Evolutionary conservation across 2,329 filamentous ascomycete genomes (phyloP), one percentile per base, ranked within the genome.

Genomic region (Lecanicillium sp.): DNA sequence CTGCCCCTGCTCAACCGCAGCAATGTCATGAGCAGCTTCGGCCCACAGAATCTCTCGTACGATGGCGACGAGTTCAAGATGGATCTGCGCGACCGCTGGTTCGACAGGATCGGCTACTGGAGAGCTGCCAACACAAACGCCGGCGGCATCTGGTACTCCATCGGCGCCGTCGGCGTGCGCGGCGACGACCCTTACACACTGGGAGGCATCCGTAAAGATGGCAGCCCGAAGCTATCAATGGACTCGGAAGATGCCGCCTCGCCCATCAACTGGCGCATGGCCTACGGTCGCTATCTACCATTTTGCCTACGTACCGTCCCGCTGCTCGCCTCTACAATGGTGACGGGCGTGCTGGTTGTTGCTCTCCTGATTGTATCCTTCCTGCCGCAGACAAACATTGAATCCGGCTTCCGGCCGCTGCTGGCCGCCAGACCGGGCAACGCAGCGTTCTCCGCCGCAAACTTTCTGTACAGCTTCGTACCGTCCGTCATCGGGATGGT

Each of bases 41-140:
- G 74, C 11, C 77, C 77, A 4, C 83, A 89, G 50, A 75, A 51
- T n/a, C 48, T 77, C 0, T 70, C 78, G 31, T 59, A 62, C 7
- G 64, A 61, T 13, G 66, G 69, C 34, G 53, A 60, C 22, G 68
- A 77, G 25, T 75, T 84, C 50, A 63, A 61, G 49, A 61, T 68
- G 19, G 68, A 69, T 45, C 69, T 75, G 31, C 65, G 61, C 36
- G 73, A 68, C 51, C 75, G 70, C 44, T 76, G 77, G 46, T 65
- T 73, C 5, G 80, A 90, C 49, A 73, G 84, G 32, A 71, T 96
- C n/a, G 87, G 89, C 6, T 94, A 94, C 60, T 96, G 89, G 87
- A 77, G 76, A 42, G 78, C 80, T 18, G 78, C 79, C 14, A 78
- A 78, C 40, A 69, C 71, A 44, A 71, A 74, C 4, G 54, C 60